Conservation (phyloP, 1,284 basidiomycete genomes). For the Leccinum brunneo-olivaceum region DNA sequence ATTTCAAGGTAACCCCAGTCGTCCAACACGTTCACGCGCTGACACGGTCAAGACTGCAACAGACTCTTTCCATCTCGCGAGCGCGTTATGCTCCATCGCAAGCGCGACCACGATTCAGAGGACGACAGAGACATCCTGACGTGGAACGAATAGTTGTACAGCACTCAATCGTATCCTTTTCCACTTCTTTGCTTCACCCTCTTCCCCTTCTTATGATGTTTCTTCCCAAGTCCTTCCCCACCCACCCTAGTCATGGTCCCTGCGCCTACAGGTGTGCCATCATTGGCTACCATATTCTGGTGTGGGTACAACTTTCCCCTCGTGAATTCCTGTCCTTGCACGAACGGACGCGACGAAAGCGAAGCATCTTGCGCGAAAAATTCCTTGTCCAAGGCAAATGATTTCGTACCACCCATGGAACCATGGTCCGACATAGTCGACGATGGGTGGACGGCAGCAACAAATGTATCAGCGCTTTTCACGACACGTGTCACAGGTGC, state of each 20-base stretch:
- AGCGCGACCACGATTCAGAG: slow-evolving; percentile 61
- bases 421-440: slow-evolving; percentile 19
- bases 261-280: slow-evolving; percentile 58
- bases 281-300: slow-evolving; percentile 71
- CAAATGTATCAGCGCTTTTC: slow-evolving; percentile 78
- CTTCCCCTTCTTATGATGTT: slow-evolving; percentile 84
- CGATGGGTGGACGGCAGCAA: slow-evolving; percentile 29
- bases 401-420: slow-evolving; percentile 41
- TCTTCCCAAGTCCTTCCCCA: slow-evolving; percentile 57
- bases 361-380: slow-evolving; percentile 68
- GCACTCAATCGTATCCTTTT: slow-evolving; percentile 72
- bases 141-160: slow-evolving; percentile 53
- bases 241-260: slow-evolving; percentile 30
- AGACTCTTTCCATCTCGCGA: slow-evolving; percentile 68
- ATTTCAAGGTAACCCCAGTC: slow-evolving; percentile 20
- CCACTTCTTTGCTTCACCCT: slow-evolving; percentile 84
- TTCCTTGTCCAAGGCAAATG: slow-evolving; percentile 69
- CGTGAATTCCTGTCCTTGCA: slow-evolving; percentile 60
- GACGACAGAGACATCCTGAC: slow-evolving; percentile 57
- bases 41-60: slow-evolving; percentile 47
- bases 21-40: neutral
- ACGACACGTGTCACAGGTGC: slow-evolving; percentile 81
- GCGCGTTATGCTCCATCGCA: slow-evolving; percentile 62
- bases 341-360: slow-evolving; percentile 55
- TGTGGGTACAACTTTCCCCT: slow-evolving; percentile 70